Conservation (phyloP, 1,284 basidiomycete species). For the Uromyces viciae-fabae region DNA sequence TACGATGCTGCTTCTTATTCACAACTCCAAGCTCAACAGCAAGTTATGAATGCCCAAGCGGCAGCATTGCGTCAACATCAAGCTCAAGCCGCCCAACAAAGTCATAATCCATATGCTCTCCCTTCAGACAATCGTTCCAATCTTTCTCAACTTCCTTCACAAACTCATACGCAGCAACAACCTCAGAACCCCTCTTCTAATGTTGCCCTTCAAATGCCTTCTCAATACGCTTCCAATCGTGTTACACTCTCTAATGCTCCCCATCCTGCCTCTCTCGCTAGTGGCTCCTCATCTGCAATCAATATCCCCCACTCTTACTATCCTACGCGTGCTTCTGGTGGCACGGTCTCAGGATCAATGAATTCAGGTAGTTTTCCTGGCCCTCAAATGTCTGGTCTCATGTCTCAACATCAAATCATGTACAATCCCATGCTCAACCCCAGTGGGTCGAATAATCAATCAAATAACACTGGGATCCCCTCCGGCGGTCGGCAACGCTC, state of each 20-base stretch:
- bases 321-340: conserved; percentile 17
- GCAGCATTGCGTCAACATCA: conserved; percentile 53
- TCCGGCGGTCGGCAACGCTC: conserved; percentile 63
- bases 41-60: conserved; percentile 76
- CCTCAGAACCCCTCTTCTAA: conserved; percentile 48
- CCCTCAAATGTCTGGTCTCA: conserved; percentile 39
- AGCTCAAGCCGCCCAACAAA: conserved; percentile 50
- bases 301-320: conserved; percentile 35
- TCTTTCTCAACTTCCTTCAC: conserved; percentile 48
- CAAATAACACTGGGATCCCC: conserved; percentile 45
- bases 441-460: conserved; percentile 47
- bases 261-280: not conserved
- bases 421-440: conserved; percentile 32
- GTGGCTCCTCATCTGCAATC: conserved; percentile 9
- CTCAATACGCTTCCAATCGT: conserved; percentile 46
- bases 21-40: conserved; percentile 88
- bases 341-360: conserved; percentile 40
- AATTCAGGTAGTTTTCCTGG: conserved; percentile 37
- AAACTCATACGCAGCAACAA: conserved; percentile 54
- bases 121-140: conserved; percentile 37
- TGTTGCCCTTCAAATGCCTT: conserved; percentile 48
- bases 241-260: conserved; percentile 10
- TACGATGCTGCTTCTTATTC: conserved; percentile 91
- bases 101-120: conserved; percentile 50
- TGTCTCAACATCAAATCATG: conserved; percentile 34